Evolutionary conservation across 257 asterid species (phyloP).

Genomic region (Ilex aquifolium): DNA sequence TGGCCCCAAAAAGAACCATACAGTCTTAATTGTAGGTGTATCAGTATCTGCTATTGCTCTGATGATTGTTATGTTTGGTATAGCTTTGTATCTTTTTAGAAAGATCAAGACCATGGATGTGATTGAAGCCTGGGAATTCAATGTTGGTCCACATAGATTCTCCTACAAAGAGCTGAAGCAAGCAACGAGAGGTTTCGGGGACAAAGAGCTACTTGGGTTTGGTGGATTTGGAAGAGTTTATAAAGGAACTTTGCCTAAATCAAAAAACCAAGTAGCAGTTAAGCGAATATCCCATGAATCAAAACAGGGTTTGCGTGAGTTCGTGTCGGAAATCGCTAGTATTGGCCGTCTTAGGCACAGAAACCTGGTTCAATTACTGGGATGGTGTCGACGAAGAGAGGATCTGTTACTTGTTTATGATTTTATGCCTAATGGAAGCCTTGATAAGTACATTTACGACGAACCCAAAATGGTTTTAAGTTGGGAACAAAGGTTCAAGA

Average conservation of each 20-base stretch:
- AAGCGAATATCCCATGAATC: background rate
- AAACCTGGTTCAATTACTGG: background rate
- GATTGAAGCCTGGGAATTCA: background rate
- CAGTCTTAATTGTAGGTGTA: too few species aligned
- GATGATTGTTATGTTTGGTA: too few species aligned
- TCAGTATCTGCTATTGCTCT: too few species aligned
- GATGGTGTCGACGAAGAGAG: background rate
- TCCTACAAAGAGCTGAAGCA: background rate
- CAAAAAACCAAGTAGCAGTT: background rate
- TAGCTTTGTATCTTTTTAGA: background rate
- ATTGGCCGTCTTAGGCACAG: background rate
- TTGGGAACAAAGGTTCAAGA: constrained; percentile 1
- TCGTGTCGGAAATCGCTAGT: background rate
- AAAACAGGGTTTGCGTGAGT: background rate
- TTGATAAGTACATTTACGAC: background rate
- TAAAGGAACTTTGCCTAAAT: background rate
- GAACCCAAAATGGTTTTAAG: background rate
- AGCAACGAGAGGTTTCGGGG: background rate
- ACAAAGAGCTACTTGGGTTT: background rate
- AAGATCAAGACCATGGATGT: background rate
- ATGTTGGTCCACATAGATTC: background rate
- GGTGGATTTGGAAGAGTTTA: constrained; percentile 1
- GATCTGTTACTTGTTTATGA: background rate
- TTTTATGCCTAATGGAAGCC: background rate
- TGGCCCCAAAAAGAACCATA: too few species aligned